Base-by-base conservation (phyloP, 306 rosid genomes). In the Ormosia emarginata region DNA sequence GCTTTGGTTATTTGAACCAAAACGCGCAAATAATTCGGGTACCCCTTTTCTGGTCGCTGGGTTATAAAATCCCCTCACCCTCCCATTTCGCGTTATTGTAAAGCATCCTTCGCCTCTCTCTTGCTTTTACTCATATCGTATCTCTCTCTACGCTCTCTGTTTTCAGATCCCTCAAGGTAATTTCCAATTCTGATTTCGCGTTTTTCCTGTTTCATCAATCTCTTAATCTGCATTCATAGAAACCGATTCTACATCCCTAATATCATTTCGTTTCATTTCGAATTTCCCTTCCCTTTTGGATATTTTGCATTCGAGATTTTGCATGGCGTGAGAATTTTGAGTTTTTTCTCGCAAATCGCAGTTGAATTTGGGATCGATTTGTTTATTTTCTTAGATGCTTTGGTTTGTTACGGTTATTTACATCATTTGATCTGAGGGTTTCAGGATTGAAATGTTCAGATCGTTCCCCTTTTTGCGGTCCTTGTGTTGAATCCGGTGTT, bases 91-190 rank as follows among this genome's bases (percentile, higher is more conserved):
- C 88, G 81, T 84, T 72, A 17, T 33, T 32, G 72, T 30, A 13
- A 67, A 89, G 89, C 90, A 52, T 75, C n/a, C 9, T 14, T 59
- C 76, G 0, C 36, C 32, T 44, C 57, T 34, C 1, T 62, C 56
- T n/a, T 5, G 6, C 58, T 74, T 63, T n/a, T 12, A 15, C 29
- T 7, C 64, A 7, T 8, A 18, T 67, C 40, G 57, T 30, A 0
- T 14, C 68, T 74, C 68, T 71, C 81, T 66, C 68, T 13, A 15
- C 61, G 47, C 32, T 44, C 62, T 64, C 69, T 80, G 37, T 24
- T 78, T 29, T 62, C 41, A 82, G 92, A 89, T 86, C 93, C 85
- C 87, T 85, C 8, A 81, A 91, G 93, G 92, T 90, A 84, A 79
- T 30, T 73, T 71, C 33, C 15, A 3, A 40, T 17, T 66, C 66